Evolutionary conservation across 352 stramenopile genomes (phyloP), one percentile per base, ranked within the genome.

Genomic region (Pythium pyrilobum): DNA sequence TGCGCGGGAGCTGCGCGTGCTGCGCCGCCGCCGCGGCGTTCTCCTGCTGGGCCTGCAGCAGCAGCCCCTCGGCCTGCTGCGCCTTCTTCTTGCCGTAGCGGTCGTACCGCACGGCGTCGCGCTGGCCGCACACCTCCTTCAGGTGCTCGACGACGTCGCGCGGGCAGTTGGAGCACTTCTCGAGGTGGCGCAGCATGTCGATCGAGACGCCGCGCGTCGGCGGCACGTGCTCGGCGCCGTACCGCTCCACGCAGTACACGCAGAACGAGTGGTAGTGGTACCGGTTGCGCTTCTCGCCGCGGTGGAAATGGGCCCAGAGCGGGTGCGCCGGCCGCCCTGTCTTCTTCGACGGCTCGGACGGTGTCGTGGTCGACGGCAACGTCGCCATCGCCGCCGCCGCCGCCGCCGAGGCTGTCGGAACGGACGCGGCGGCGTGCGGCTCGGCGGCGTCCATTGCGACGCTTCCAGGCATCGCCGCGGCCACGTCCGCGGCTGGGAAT

Each of bases 211-310:
- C 80, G 32, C 80, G 80, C n/a, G 75, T 93, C 39, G 82, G 64
- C 21, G 74, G 57, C 31, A 90, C 76, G 13, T 85, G 72, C 36
- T 65, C 68, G 11, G 56, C 43, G 23, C 77, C 79, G 43, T 85
- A 71, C 15, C 70, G 72, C 58, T 71, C 66, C 33, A 91, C 68
- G 52, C 82, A 93, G 65, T 89, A 93, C 8, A 77, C 67, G 54
- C 83, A 93, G 52, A 84, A 93, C 28, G 83, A 77, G 48, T 91
- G 83, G 65, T 93, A 90, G 41, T 93, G 83, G 59, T 89, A 90
- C 20, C 80, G 74, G 39, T 93, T 93, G 20, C 80, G 78, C 69
- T 93, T 93, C 62, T 88, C 81, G 28, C 83, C 83, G 37, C 83
- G 83, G 50, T 91, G 75, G 64, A 91, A 93, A 49, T 91, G 79